Percentiles rank a stretch among this genome's conserved stretches.
phyloP scores from a whole-genome alignment of 345 rosid genomes.

The Conringia planisiliqua region DNA sequence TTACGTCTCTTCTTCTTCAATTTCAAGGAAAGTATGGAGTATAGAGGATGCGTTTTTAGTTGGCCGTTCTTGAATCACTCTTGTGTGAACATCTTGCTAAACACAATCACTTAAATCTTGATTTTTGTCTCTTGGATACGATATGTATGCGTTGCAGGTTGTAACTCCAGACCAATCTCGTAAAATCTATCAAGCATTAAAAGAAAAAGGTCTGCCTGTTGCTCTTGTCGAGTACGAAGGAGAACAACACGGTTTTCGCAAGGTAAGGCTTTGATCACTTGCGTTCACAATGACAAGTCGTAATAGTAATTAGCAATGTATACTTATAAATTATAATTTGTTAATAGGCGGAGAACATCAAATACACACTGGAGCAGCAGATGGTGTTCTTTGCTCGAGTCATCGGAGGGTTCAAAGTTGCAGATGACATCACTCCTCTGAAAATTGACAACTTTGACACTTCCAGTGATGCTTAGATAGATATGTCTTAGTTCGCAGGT shows the following conservation, averaged over 20 bases:
- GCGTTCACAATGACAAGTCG: not conserved
- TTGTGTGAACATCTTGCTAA: not conserved
- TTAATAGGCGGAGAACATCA: slow-evolving; percentile 86
- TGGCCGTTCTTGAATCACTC: not conserved
- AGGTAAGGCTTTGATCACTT: slow-evolving; percentile 44
- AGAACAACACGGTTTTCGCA: slow-evolving; percentile 95
- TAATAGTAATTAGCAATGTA: not conserved
- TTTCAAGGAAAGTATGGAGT: not conserved
- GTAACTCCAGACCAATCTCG: slow-evolving; percentile 92
- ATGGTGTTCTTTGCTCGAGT: slow-evolving; percentile 84
- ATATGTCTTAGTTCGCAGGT: not conserved
- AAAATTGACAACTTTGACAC: slow-evolving; percentile 75
- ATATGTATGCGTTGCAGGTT: slow-evolving; percentile 47
- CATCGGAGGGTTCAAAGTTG: slow-evolving; percentile 66
- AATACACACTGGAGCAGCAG: slow-evolving; percentile 87
- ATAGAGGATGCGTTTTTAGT: not conserved
- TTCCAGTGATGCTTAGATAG: slow-evolving; percentile 8
- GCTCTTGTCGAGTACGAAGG: slow-evolving; percentile 95
- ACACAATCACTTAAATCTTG: not conserved
- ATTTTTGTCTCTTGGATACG: not conserved
- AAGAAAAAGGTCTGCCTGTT: slow-evolving; percentile 84
- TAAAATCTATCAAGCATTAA: slow-evolving; percentile 71
- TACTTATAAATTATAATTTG: not conserved
- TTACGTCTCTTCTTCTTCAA: not conserved
- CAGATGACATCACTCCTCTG: slow-evolving; percentile 70